Evolutionary conservation across 2,329 filamentous ascomycete species (phyloP).

Genomic region (Seiridium unicorne): DNA sequence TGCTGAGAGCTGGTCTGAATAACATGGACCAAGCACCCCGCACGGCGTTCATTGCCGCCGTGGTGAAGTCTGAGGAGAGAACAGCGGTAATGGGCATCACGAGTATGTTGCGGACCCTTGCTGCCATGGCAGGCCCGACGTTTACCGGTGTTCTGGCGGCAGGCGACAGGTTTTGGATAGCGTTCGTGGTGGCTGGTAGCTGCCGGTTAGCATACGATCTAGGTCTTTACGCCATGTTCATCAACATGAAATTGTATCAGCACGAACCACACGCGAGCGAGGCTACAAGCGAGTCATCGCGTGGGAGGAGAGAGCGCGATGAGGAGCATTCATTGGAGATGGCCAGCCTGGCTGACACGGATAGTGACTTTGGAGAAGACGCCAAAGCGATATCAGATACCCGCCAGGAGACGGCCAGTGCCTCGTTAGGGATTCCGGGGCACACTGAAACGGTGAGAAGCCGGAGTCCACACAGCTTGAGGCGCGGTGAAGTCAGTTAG

Average conservation of each 20-base stretch:
- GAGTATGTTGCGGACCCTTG: slow-evolving; percentile 57
- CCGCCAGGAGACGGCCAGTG: neutral
- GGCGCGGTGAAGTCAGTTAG: neutral
- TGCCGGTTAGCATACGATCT: slow-evolving; percentile 56
- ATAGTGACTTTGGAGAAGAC: neutral
- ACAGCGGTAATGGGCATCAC: slow-evolving; percentile 73
- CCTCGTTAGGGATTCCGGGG: neutral
- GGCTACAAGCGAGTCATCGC: neutral
- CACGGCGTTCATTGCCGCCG: slow-evolving; percentile 64
- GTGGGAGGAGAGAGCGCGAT: neutral
- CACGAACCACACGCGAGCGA: slow-evolving; percentile 30
- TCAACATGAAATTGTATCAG: slow-evolving; percentile 53
- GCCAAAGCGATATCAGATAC: neutral
- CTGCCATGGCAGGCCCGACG: slow-evolving; percentile 52
- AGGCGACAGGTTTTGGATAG: slow-evolving; percentile 56
- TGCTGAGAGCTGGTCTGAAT: slow-evolving; percentile 61
- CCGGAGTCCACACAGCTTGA: neutral
- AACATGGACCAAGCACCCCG: slow-evolving; percentile 70
- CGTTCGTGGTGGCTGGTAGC: slow-evolving; percentile 55
- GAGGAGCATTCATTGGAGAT: slow-evolving; percentile 1
- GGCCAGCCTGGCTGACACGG: neutral
- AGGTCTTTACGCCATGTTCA: slow-evolving; percentile 57
- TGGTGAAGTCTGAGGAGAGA: slow-evolving; percentile 62
- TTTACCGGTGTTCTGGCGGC: slow-evolving; percentile 56
- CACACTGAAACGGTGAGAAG: slow-evolving; percentile 3